phyloP scores from a whole-genome alignment of 2,329 filamentous ascomycete species.

The Lasiodiplodia hormozganensis region DNA sequence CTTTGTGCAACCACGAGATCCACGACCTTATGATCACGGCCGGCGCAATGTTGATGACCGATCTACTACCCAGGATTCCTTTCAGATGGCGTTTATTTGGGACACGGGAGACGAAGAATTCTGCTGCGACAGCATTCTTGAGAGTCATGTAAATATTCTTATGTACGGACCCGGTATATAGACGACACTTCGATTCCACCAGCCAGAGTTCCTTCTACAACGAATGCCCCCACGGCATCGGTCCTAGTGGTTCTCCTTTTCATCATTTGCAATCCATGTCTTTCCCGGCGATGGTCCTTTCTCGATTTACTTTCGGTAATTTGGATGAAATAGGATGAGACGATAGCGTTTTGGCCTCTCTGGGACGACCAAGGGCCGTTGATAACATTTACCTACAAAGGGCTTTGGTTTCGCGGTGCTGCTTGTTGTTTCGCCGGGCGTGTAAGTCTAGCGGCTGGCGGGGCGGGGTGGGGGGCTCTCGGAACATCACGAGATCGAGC shows the following conservation, averaged over 20 bases:
- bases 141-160: slow-evolving; percentile 24
- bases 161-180: slow-evolving; percentile 25
- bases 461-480: no score
- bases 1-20: slow-evolving; percentile 14
- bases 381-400: not conserved
- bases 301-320: slow-evolving; percentile 12
- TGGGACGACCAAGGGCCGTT: not conserved
- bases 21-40: slow-evolving; percentile 26
- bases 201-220: not conserved
- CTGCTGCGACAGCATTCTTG: slow-evolving; percentile 14
- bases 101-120: slow-evolving; percentile 16
- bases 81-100: slow-evolving; percentile 15
- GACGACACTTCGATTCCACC: slow-evolving; percentile 15
- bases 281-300: not conserved
- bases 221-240: not conserved
- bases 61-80: slow-evolving; percentile 24
- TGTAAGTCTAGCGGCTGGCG: not conserved
- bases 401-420: not conserved
- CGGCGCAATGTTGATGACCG: slow-evolving; percentile 24
- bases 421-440: no score
- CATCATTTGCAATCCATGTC: not conserved
- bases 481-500: not conserved
- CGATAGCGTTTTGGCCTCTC: not conserved
- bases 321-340: not conserved
- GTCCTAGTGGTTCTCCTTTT: not conserved